phyloP scores from a whole-genome alignment of 1,284 basidiomycete species.

The Pascua guehoae region DNA sequence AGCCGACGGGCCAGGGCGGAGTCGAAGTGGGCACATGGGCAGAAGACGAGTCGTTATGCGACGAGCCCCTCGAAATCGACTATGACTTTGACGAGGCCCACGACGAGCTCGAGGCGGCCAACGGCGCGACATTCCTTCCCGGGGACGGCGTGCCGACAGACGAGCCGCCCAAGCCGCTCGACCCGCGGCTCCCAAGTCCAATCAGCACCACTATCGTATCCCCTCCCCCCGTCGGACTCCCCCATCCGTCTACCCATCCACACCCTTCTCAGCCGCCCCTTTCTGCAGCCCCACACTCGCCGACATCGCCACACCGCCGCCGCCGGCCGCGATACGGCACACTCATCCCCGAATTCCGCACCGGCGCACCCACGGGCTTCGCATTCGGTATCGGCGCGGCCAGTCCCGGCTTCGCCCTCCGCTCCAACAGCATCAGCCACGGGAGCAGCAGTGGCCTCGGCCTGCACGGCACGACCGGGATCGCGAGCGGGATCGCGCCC shows the following conservation, averaged over 20 bases:
- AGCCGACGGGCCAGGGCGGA: constrained; percentile 42
- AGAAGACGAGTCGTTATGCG: constrained; percentile 30
- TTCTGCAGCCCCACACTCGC: constrained; percentile 13
- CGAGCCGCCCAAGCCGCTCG: neutral
- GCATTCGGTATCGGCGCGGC: constrained; percentile 49
- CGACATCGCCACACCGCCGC: constrained; percentile 20
- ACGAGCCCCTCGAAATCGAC: constrained; percentile 27
- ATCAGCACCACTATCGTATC: too few species aligned
- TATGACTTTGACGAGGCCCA: constrained; percentile 11
- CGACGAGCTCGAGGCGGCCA: constrained; percentile 26
- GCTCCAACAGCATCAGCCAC: constrained; percentile 27
- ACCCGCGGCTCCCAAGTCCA: too few species aligned
- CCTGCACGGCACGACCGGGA: neutral
- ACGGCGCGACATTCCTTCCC: constrained; percentile 19
- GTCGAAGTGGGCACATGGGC: constrained; percentile 50
- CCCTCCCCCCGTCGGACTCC: too few species aligned
- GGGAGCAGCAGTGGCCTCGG: neutral
- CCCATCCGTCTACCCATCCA: neutral
- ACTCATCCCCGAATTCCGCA: constrained; percentile 44
- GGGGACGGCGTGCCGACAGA: constrained; percentile 13
- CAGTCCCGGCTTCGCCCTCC: constrained; percentile 48
- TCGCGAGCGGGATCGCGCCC: too few species aligned
- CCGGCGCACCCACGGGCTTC: constrained; percentile 43
- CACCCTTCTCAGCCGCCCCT: too few species aligned
- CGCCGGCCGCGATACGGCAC: constrained; percentile 39